Conservation (phyloP, 352 stramenopile genomes). For the Peronospora tabacina region DNA sequence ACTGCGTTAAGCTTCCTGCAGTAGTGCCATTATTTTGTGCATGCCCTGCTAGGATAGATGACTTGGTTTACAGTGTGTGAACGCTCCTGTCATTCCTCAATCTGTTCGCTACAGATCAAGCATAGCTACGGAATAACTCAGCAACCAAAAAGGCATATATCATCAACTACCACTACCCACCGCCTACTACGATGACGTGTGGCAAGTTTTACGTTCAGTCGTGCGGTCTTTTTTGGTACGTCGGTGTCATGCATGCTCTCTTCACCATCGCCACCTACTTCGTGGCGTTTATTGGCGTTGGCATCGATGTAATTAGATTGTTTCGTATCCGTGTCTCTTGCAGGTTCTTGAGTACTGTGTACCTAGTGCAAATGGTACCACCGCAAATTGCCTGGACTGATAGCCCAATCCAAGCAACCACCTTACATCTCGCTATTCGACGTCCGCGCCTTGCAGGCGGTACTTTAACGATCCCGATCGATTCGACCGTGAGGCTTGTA, state of each 20-base stretch:
- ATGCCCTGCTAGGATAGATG: too few species aligned
- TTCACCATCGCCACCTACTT: not conserved
- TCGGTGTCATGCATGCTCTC: not conserved
- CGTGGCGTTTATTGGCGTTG: not conserved
- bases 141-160: not conserved
- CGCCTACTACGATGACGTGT: conserved; percentile 10
- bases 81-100: conserved; percentile 7
- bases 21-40: not conserved
- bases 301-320: not conserved
- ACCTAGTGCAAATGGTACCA: conserved; percentile 4
- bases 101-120: conserved; percentile 9
- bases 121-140: not conserved
- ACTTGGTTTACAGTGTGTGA: too few species aligned
- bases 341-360: conserved; percentile 16
- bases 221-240: conserved; percentile 7
- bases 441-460: conserved; percentile 12
- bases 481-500: conserved; percentile 14
- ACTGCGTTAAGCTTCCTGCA: not conserved
- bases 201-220: conserved; percentile 20
- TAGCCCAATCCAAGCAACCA: conserved; percentile 2
- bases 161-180: not conserved
- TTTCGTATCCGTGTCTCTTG: not conserved
- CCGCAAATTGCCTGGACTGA: not conserved
- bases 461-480: conserved; percentile 13
- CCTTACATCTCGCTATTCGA: conserved; percentile 13